Base-by-base conservation (phyloP, 306 rosid genomes). In the Mimosa bimucronata region DNA sequence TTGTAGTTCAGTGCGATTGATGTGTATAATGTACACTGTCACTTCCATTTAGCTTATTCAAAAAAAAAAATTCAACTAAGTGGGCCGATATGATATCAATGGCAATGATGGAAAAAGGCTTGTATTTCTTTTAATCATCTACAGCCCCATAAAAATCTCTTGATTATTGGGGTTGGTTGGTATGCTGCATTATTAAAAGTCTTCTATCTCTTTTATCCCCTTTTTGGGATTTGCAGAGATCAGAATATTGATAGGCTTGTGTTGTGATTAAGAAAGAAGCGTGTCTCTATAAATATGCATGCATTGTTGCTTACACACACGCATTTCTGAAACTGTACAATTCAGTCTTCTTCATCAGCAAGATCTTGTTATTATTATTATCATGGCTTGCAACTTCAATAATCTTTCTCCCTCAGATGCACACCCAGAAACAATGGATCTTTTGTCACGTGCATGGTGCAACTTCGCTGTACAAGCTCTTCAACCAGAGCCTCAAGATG, bases 391-490 rank as follows among this genome's bases (percentile, higher is more conserved):
- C 9, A 76, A 79, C 55, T 84, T 82, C 74, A 89, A 79, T 85
- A 90, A 82, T 86, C 84, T 86, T 75, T 85, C 89, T 48, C 94
- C 94, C 80, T 87, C 98, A 11, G 89, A 89, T 76, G 93, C 99
- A 53, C 92, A 93, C 65, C 97, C 98, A 0, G 97, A 96, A 62
- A 85, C 93, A 10, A 88, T 89, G 98, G 99, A 96, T 87, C 85
- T 96, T 78, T 91, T 96, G 42, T 93, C 98, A 38, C 84, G 60
- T 64, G 96, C 98, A 18, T 93, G 97, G 98, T 96, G 97, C 84
- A 84, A 89, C 83, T 91, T 93, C 70, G 97, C 98, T 13, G 98
- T 93, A 21, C 97, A 96, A 86, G 73, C 98, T 73, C 84, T 96
- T 16, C 89, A 91, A 25, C 86, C 93, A 21, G 92, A 89, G 64